Conservation (phyloP, 2,329 filamentous ascomycete genomes). For the Lachnellula cervina region DNA sequence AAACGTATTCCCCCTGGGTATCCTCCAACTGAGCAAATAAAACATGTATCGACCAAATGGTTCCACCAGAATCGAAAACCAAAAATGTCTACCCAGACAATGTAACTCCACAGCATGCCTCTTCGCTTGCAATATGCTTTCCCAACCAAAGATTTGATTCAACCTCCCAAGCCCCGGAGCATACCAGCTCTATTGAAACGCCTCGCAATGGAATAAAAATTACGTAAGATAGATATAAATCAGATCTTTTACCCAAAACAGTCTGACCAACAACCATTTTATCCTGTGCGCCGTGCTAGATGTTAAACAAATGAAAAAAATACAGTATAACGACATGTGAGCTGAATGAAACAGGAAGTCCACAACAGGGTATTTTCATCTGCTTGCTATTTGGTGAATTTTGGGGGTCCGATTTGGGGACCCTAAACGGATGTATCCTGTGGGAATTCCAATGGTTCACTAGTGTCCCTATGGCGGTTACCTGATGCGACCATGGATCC, state of each 20-base stretch:
- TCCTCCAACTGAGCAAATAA: neutral
- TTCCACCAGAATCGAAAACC: neutral
- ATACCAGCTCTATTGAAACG: slow-evolving; percentile 12
- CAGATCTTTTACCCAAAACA: slow-evolving; percentile 6
- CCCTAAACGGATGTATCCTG: neutral
- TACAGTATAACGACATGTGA: slow-evolving; percentile 22
- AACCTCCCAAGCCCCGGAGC: slow-evolving; percentile 9
- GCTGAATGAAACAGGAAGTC: slow-evolving; percentile 2
- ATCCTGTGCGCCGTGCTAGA: slow-evolving; percentile 20
- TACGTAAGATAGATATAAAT: slow-evolving; percentile 14
- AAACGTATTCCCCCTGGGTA: neutral
- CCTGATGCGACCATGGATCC: neutral
- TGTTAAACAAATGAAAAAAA: slow-evolving; percentile 11
- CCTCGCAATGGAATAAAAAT: slow-evolving; percentile 6
- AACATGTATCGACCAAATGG: neutral
- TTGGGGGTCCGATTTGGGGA: slow-evolving; percentile 4
- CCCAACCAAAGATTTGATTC: slow-evolving; percentile 5
- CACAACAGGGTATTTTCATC: slow-evolving; percentile 3
- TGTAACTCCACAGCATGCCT: neutral
- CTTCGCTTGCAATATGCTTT: neutral
- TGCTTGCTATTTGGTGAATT: slow-evolving; percentile 7
- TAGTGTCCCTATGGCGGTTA: neutral
- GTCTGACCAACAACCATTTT: slow-evolving; percentile 1
- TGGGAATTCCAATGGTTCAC: neutral
- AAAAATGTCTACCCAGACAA: neutral